Evolutionary conservation across 768 basidiomycete species (phyloP).

Genomic region (Boletus edulis): DNA sequence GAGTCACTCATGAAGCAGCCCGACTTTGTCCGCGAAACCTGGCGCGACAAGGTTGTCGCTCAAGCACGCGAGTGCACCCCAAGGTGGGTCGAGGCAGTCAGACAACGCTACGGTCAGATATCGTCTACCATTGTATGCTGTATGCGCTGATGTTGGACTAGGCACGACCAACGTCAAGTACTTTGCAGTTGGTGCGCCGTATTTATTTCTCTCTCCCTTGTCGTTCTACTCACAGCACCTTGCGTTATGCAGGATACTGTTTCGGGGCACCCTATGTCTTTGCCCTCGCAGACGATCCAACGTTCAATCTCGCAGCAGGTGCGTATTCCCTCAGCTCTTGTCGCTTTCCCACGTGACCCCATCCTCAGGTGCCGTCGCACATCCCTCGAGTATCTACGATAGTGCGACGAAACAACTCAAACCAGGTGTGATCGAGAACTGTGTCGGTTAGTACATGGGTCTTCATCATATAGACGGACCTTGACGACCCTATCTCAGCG

Average conservation of each 20-base stretch:
- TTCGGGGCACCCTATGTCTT: conserved; percentile 55
- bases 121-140: conserved; percentile 5
- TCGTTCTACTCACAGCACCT: background rate
- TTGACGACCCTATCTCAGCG: conserved; percentile 31
- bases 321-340: background rate
- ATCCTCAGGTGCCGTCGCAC: conserved; percentile 49
- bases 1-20: conserved; percentile 38
- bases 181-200: conserved; percentile 40
- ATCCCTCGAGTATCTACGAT: conserved; percentile 39
- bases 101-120: conserved; percentile 43
- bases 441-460: conserved; percentile 40
- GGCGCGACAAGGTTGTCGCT: conserved; percentile 37
- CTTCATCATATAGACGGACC: background rate
- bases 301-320: conserved; percentile 44
- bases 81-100: conserved; percentile 52
- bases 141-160: background rate
- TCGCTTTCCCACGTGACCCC: background rate
- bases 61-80: conserved; percentile 42
- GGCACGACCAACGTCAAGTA: conserved; percentile 36
- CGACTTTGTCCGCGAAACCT: conserved; percentile 38
- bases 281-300: conserved; percentile 43
- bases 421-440: conserved; percentile 44
- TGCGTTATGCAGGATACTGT: conserved; percentile 45
- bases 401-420: conserved; percentile 31
- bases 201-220: background rate